These are phyloP conservation scores for Acer negundo DNA, from an alignment of 345 rosid genomes.

Conservation along the genomic window DNA sequence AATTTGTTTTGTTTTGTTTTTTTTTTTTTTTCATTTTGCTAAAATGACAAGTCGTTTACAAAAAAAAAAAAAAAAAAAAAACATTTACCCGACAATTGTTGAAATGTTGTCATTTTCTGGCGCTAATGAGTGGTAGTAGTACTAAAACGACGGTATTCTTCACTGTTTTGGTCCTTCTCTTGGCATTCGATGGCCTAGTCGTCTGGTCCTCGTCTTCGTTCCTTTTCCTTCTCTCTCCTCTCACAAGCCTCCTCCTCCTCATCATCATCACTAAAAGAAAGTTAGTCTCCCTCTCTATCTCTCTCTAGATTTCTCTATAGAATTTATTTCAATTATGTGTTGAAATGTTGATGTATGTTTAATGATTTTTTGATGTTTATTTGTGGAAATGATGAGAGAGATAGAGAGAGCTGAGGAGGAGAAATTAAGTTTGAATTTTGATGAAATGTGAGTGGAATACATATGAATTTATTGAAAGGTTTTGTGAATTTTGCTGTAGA, in stretches of 20 bases:
- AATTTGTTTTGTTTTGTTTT: too few relatives aligned
- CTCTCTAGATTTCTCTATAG: background rate
- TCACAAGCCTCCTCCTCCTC: conserved; percentile 18
- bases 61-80: too few relatives aligned
- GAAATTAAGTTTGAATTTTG: background rate
- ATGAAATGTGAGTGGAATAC: background rate
- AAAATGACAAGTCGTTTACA: too few relatives aligned
- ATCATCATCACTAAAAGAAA: conserved; percentile 21
- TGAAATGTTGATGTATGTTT: background rate
- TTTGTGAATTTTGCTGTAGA: background rate
- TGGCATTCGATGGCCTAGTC: conserved; percentile 35
- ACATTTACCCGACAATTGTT: too few relatives aligned
- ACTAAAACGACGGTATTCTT: conserved; percentile 37
- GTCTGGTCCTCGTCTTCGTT: conserved; percentile 54
- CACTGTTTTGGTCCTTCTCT: conserved; percentile 37
- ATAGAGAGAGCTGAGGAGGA: too few relatives aligned
- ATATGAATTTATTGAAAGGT: background rate
- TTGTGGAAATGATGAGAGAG: background rate
- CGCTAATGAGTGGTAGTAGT: background rate
- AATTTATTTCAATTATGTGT: background rate
- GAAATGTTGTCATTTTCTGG: too few relatives aligned
- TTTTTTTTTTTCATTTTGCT: too few relatives aligned
- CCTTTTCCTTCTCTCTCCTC: conserved; percentile 59
- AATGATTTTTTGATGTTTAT: background rate
- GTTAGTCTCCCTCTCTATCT: conserved; percentile 23